Evolutionary conservation across 2,329 filamentous ascomycete genomes (phyloP).

Genomic region (Alternaria solani): DNA sequence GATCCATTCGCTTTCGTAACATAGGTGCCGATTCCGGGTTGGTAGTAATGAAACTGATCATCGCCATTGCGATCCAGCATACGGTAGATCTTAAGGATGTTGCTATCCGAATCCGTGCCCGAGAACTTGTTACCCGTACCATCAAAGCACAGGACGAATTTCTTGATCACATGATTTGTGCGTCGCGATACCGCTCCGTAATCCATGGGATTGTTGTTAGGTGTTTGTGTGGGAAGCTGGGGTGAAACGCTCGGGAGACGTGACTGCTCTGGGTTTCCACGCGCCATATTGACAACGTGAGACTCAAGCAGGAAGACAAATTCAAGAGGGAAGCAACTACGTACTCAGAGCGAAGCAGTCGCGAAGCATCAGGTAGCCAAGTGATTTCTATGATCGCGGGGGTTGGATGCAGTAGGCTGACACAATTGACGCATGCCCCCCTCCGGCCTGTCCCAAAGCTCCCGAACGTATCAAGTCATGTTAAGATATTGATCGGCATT

Average conservation of each 20-base stretch:
- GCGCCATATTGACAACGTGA: conserved; percentile 13
- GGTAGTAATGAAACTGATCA: conserved; percentile 61
- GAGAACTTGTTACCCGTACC: conserved; percentile 55
- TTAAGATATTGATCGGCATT: conserved; percentile 7
- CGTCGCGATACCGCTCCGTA: conserved; percentile 18
- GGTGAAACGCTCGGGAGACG: conserved; percentile 12
- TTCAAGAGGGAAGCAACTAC: neutral
- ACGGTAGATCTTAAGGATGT: conserved; percentile 72
- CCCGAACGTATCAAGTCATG: conserved; percentile 2
- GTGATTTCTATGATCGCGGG: conserved; percentile 5
- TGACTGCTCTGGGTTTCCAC: conserved; percentile 10
- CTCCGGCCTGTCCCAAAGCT: neutral
- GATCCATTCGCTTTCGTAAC: conserved; percentile 60
- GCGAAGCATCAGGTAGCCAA: conserved; percentile 8
- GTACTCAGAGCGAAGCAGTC: conserved; percentile 1
- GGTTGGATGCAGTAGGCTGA: neutral
- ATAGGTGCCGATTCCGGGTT: conserved; percentile 74
- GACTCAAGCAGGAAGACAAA: neutral
- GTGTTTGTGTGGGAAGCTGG: conserved; percentile 9
- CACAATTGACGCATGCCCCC: neutral
- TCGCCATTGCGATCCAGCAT: conserved; percentile 71
- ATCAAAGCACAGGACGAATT: conserved; percentile 63
- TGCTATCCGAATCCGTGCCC: conserved; percentile 52
- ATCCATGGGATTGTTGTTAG: conserved; percentile 22
- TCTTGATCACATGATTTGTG: conserved; percentile 57